phyloP scores from a whole-genome alignment of 202 grass and related monocot species.

The Zizania palustris region DNA sequence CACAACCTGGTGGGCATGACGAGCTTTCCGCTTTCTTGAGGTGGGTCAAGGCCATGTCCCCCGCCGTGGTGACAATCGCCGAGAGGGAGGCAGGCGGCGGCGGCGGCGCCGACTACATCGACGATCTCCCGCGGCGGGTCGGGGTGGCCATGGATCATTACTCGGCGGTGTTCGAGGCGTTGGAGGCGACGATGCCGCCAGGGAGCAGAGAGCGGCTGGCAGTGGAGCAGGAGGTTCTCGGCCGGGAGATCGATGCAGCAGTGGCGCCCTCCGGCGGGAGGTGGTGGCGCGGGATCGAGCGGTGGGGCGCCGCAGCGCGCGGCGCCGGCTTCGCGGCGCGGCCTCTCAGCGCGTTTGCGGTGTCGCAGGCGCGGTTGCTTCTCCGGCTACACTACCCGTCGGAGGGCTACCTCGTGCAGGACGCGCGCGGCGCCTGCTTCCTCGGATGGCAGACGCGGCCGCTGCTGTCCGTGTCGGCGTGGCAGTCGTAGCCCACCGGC shows the following conservation, averaged over 20 bases:
- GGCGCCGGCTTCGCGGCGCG: slow-evolving; percentile 55
- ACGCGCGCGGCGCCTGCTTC: slow-evolving; percentile 66
- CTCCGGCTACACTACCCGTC: slow-evolving; percentile 92
- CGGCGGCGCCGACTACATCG: slow-evolving; percentile 29
- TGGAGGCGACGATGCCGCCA: slow-evolving; percentile 85
- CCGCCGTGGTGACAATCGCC: slow-evolving; percentile 75
- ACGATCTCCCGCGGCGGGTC: slow-evolving; percentile 56
- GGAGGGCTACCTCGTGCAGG: slow-evolving; percentile 79
- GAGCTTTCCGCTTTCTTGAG: slow-evolving; percentile 57
- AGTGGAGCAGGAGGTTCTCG: slow-evolving; percentile 79
- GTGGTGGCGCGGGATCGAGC: slow-evolving; percentile 55
- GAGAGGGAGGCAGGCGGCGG: slow-evolving; percentile 60
- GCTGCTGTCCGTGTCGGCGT: slow-evolving; percentile 78
- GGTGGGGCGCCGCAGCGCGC: slow-evolving; percentile 57
- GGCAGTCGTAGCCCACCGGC: slow-evolving; percentile 43
- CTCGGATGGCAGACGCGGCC: slow-evolving; percentile 78
- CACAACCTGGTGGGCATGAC: slow-evolving; percentile 65
- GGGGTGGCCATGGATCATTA: slow-evolving; percentile 73
- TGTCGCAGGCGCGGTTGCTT: slow-evolving; percentile 77
- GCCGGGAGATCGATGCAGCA: slow-evolving; percentile 69
- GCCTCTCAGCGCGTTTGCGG: slow-evolving; percentile 68
- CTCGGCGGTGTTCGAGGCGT: slow-evolving; percentile 74
- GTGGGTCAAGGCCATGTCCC: slow-evolving; percentile 63
- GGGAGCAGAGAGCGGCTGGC: slow-evolving; percentile 69
- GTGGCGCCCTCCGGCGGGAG: slow-evolving; percentile 31